These are phyloP conservation scores for Kodamaea sagamina DNA, from an alignment of 805 yeast species.

Conservation along the genomic window DNA sequence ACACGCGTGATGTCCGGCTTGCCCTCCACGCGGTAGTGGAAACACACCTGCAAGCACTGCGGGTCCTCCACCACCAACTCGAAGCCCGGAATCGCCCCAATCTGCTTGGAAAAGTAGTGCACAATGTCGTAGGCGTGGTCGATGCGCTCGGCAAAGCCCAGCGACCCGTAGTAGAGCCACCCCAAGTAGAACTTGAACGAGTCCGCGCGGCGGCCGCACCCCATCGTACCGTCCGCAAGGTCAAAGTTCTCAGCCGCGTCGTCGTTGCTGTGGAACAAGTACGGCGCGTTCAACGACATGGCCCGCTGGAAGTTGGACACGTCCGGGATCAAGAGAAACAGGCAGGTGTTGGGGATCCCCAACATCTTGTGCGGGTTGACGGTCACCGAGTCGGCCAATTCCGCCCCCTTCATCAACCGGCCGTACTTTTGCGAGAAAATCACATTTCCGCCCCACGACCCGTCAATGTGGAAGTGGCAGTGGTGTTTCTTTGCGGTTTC, in stretches of 20 bases:
- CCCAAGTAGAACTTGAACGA: slow-evolving; percentile 74
- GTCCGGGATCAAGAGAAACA: slow-evolving; percentile 74
- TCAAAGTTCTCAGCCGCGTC: slow-evolving; percentile 60
- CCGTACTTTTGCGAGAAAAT: slow-evolving; percentile 60
- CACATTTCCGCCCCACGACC: slow-evolving; percentile 90
- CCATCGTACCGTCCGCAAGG: slow-evolving; percentile 88
- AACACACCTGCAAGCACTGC: slow-evolving; percentile 82
- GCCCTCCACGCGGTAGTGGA: slow-evolving; percentile 58
- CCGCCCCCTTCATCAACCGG: slow-evolving; percentile 55
- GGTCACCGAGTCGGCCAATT: slow-evolving; percentile 73
- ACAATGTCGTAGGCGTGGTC: slow-evolving; percentile 73
- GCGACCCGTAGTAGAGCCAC: slow-evolving; percentile 77
- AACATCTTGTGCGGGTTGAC: slow-evolving; percentile 85
- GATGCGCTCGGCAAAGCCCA: slow-evolving; percentile 64
- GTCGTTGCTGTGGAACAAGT: slow-evolving; percentile 65
- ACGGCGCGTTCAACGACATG: slow-evolving; percentile 78
- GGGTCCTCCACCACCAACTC: slow-evolving; percentile 51
- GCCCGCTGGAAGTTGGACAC: slow-evolving; percentile 65
- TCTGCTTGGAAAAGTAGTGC: slow-evolving; percentile 55
- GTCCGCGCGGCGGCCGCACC: slow-evolving; percentile 87
- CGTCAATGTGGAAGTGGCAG: slow-evolving; percentile 85
- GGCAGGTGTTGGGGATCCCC: slow-evolving; percentile 80
- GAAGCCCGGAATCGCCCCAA: slow-evolving; percentile 47
- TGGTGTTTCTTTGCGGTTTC: slow-evolving; percentile 52
- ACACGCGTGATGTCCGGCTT: slow-evolving; percentile 50